Evolutionary conservation across 768 basidiomycete genomes (phyloP), one percentile per base, ranked within the genome.

Genomic region (Guyanaporus albipodus): DNA sequence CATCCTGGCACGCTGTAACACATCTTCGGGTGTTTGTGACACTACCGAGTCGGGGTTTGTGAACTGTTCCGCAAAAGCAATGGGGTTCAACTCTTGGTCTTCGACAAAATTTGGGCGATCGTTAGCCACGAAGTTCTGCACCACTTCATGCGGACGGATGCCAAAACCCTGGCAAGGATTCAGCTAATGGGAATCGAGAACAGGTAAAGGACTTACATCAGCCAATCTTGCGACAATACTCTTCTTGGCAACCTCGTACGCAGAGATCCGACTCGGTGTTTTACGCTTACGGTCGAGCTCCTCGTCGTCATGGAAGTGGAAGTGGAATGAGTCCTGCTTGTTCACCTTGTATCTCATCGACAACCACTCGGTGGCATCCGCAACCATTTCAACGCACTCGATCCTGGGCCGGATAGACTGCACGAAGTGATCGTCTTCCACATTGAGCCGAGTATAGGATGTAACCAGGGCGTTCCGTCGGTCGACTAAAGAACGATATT

Each of bases 281-380:
- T 93, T 94, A 48, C 77, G 80, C 59, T 82, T 90, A 63, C 77
- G 79, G 12, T 72, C 68, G 15, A 59, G 66, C 14, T 71, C 70
- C 42, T 83, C 83, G 45, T 85, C 83, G 49, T 87, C 86, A 49
- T 85, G 82, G 59, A 85, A 87, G 27, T 74, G 80, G 46, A 89
- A 73, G 31, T 83, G 80, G 34, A 72, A 63, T 10, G 75, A 73
- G 46, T 78, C 78, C 56, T 80, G 75, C 62, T 86, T 83, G 63
- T 78, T 78, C 51, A 82, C 78, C 58, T 87, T 85, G 69, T 91
- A 89, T 64, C 86, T 88, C 77, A 91, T 79, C 19, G 78, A 70
- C 38, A 99, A 64, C 92, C 92, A 99, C 60, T 94, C 94, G 0
- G 87, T 85, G 9, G 87, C 80, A 57, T 99, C 96, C 4, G 88